Percentiles rank a stretch among this genome's conserved stretches.
Evolutionary conservation across 306 rosid species (phyloP).

Genomic region (Castanospermum australe): DNA sequence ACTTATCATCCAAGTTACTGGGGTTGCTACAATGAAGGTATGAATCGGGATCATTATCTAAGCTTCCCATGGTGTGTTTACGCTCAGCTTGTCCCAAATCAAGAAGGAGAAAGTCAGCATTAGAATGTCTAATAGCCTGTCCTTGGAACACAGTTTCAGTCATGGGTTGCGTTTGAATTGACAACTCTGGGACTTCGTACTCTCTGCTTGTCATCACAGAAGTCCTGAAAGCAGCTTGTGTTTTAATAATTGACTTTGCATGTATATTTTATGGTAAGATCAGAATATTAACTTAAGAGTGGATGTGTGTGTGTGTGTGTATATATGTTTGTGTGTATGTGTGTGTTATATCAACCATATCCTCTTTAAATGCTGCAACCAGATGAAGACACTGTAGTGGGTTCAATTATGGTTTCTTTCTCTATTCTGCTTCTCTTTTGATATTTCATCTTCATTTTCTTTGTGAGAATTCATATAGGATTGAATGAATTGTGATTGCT

Average conservation of each 20-base stretch:
- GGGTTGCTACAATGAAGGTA: slow-evolving; percentile 43
- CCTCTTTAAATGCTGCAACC: not conserved
- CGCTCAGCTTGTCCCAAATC: slow-evolving; percentile 53
- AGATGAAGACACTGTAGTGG: not conserved
- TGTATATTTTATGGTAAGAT: not conserved
- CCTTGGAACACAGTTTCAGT: slow-evolving; percentile 1
- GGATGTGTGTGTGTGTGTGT: not conserved
- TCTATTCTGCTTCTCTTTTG: not conserved
- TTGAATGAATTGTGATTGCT: not conserved
- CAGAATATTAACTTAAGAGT: not conserved
- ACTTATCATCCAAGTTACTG: slow-evolving; percentile 49
- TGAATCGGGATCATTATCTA: slow-evolving; percentile 58
- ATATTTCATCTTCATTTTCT: not conserved
- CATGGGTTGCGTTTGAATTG: not conserved
- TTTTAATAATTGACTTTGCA: too few relatives aligned
- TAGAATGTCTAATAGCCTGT: slow-evolving; percentile 9
- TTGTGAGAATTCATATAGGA: not conserved
- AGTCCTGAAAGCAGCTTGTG: not conserved
- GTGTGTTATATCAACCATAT: not conserved
- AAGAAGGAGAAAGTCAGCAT: slow-evolving; percentile 41
- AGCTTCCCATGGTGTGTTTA: slow-evolving; percentile 83
- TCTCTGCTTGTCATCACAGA: too few relatives aligned
- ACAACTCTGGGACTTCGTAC: not conserved
- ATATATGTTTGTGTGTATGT: too few relatives aligned
- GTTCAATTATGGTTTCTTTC: not conserved